A percentile compares a stretch with the other conserved stretches of the same genome.
Conservation (phyloP, 2,329 filamentous ascomycete genomes). For the Trichoderma harzianum region DNA sequence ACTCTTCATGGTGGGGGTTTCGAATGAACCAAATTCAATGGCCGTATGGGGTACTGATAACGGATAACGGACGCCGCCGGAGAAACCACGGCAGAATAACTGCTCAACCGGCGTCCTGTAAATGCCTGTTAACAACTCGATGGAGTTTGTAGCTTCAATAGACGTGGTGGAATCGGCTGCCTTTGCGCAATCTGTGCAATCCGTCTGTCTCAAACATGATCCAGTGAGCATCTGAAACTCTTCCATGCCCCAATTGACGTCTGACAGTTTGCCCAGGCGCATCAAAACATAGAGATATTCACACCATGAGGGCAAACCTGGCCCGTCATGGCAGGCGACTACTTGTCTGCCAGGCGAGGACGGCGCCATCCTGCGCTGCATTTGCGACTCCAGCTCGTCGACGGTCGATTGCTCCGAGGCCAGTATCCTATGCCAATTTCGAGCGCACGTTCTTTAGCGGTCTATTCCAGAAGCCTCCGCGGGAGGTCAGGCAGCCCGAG, state of each 20-base stretch:
- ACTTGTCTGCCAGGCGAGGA: slow-evolving; percentile 34
- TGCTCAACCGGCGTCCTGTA: background rate
- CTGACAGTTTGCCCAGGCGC: slow-evolving; percentile 13
- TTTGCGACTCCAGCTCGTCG: slow-evolving; percentile 31
- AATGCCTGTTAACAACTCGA: background rate
- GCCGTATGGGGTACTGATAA: background rate
- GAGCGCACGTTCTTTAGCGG: slow-evolving; percentile 54
- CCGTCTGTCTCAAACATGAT: slow-evolving; percentile 13
- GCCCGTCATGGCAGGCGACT: slow-evolving; percentile 44
- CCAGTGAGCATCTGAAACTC: background rate
- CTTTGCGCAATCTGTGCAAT: background rate
- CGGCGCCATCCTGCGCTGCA: slow-evolving; percentile 34
- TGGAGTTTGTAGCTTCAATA: background rate
- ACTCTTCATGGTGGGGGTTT: background rate
- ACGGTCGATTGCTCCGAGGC: slow-evolving; percentile 24
- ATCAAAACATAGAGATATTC: slow-evolving; percentile 28
- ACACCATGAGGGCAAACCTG: slow-evolving; percentile 44
- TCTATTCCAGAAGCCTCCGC: slow-evolving; percentile 58
- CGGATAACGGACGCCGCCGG: background rate
- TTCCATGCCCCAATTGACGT: slow-evolving; percentile 4
- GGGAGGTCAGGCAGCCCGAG: slow-evolving; percentile 58
- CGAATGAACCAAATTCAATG: background rate
- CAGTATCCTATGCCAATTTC: slow-evolving; percentile 24
- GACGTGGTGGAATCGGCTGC: slow-evolving; percentile 3
- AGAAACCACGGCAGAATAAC: slow-evolving; percentile 10